These are phyloP conservation scores for Lentinula detonsa DNA, from an alignment of 768 basidiomycete genomes.

Conservation along the genomic window DNA sequence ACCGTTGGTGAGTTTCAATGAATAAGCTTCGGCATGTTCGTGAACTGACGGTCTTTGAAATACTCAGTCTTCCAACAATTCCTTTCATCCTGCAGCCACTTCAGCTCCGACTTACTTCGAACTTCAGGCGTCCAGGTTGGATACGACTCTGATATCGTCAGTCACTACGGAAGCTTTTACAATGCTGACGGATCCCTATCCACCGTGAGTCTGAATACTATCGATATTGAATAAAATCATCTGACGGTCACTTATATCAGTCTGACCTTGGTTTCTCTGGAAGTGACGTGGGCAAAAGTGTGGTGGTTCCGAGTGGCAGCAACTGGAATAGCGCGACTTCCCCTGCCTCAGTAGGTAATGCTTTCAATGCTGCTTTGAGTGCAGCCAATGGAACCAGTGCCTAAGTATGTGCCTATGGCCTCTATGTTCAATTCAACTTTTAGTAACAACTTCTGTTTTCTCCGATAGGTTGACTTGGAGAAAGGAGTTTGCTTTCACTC, in stretches of 20 bases:
- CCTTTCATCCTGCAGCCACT: slow-evolving; percentile 8
- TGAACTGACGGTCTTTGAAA: not conserved
- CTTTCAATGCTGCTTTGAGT: slow-evolving; percentile 4
- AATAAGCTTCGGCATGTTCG: not conserved
- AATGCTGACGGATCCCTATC: slow-evolving; percentile 14
- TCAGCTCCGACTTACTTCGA: slow-evolving; percentile 16
- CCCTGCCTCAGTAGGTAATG: slow-evolving; percentile 7
- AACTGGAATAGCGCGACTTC: slow-evolving; percentile 11
- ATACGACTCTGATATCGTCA: slow-evolving; percentile 13
- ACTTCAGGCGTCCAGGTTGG: slow-evolving; percentile 14
- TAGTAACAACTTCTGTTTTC: not conserved
- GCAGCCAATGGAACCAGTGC: not conserved
- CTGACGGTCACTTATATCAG: not conserved
- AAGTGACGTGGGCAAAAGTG: slow-evolving; percentile 6
- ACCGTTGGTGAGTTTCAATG: slow-evolving; percentile 15
- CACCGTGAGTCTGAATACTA: not conserved
- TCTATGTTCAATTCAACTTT: not conserved
- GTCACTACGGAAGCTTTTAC: slow-evolving; percentile 11
- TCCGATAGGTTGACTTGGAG: not conserved
- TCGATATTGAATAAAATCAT: not conserved
- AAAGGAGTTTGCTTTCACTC: not conserved
- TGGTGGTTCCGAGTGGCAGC: slow-evolving; percentile 5
- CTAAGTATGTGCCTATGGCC: not conserved
- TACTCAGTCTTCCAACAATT: not conserved
- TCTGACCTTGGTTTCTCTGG: slow-evolving; percentile 11